A percentile compares a stretch with the other conserved stretches of the same genome.
phyloP scores from a whole-genome alignment of 2,329 filamentous ascomycete genomes.

The Nothophaeocryptopus gaeumannii region DNA sequence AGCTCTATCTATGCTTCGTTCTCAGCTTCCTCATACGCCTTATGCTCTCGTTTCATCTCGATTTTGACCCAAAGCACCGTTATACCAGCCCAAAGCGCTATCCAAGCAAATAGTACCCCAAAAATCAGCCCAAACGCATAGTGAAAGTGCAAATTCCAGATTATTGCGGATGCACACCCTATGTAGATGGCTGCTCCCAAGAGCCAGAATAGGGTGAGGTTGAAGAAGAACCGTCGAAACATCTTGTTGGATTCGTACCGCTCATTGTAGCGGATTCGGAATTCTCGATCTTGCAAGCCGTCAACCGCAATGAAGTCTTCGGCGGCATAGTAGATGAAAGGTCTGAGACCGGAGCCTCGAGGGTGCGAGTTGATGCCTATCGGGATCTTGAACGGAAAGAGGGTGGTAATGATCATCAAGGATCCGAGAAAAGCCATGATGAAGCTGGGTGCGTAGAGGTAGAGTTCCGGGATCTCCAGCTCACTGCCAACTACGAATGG shows the following conservation, averaged over 20 bases:
- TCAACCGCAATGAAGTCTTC: slow-evolving; percentile 36
- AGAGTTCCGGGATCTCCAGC: slow-evolving; percentile 29
- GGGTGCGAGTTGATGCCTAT: slow-evolving; percentile 35
- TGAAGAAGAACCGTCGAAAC: slow-evolving; percentile 32
- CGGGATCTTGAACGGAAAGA: slow-evolving; percentile 31
- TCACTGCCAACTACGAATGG: slow-evolving; percentile 30
- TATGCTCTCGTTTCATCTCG: slow-evolving; percentile 32
- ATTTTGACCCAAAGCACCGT: slow-evolving; percentile 25
- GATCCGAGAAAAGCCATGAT: slow-evolving; percentile 32
- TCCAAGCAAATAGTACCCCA: slow-evolving; percentile 31
- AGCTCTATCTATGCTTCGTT: slow-evolving; percentile 19
- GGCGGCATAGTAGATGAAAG: slow-evolving; percentile 35
- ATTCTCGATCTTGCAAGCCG: slow-evolving; percentile 33
- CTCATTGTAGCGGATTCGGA: slow-evolving; percentile 33
- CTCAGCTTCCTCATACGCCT: slow-evolving; percentile 28
- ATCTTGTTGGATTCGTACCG: slow-evolving; percentile 31
- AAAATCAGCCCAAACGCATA: slow-evolving; percentile 31
- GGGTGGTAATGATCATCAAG: slow-evolving; percentile 31
- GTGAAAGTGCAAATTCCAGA: slow-evolving; percentile 32
- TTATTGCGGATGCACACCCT: slow-evolving; percentile 31
- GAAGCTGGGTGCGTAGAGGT: slow-evolving; percentile 33
- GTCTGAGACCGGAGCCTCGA: slow-evolving; percentile 27
- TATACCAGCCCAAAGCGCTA: slow-evolving; percentile 27
- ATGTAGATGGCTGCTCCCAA: slow-evolving; percentile 30
- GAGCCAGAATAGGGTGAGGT: slow-evolving; percentile 32